Percentiles rank a stretch among this genome's conserved stretches.
phyloP scores from a whole-genome alignment of 202 grass and related monocot genomes.

The Setaria viridis region DNA sequence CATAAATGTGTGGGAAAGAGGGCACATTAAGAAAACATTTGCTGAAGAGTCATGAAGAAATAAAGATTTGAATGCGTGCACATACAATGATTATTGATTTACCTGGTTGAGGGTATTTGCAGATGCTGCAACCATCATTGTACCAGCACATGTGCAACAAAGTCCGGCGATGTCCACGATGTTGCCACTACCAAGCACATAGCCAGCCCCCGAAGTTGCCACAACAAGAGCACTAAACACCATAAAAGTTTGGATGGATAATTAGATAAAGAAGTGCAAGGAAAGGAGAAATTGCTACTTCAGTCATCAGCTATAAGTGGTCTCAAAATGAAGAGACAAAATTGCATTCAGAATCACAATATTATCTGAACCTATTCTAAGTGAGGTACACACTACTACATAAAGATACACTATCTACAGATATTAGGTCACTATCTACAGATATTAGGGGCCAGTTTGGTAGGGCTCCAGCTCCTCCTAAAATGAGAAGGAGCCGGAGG shows the following conservation, averaged over 20 bases:
- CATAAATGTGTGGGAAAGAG: background rate
- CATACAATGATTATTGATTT: slow-evolving; percentile 30
- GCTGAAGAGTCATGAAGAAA: background rate
- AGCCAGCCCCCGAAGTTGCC: slow-evolving; percentile 92
- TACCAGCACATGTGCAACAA: slow-evolving; percentile 90
- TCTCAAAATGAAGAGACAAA: slow-evolving; percentile 1
- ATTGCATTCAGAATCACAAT: slow-evolving; percentile 30
- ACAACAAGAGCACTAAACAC: slow-evolving; percentile 85
- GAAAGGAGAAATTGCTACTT: slow-evolving; percentile 19
- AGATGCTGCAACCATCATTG: slow-evolving; percentile 99
- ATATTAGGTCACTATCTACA: background rate
- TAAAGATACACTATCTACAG: background rate
- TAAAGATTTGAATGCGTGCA: background rate
- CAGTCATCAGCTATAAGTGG: slow-evolving; percentile 3
- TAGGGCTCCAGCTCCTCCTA: too few relatives aligned
- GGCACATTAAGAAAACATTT: slow-evolving; percentile 20
- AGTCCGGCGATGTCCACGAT: slow-evolving; percentile 74
- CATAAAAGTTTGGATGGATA: slow-evolving; percentile 10
- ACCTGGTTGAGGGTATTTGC: slow-evolving; percentile 94
- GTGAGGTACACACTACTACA: background rate
- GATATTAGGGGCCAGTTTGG: too few relatives aligned
- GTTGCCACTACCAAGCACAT: slow-evolving; percentile 84
- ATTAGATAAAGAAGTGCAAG: slow-evolving; percentile 22
- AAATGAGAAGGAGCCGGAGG: too few relatives aligned
- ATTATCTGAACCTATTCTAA: slow-evolving; percentile 1